Evolutionary conservation across 805 yeast species (phyloP), one percentile per base, ranked within the genome.

Genomic region (Helenozyma rhizophorensis): DNA sequence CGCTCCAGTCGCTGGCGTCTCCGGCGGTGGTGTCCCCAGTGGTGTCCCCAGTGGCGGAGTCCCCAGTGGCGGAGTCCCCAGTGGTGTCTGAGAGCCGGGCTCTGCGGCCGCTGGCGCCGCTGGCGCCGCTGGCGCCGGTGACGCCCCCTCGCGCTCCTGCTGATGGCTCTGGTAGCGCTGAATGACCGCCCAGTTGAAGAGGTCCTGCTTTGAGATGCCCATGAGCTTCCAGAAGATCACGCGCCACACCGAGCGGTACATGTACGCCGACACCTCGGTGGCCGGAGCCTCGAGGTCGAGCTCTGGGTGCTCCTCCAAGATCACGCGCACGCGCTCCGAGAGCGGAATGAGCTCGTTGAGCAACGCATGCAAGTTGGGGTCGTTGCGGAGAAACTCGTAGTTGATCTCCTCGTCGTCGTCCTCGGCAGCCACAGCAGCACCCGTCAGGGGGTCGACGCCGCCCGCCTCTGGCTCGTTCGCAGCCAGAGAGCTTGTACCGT

Each of bases 201-300:
- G 44, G 39, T 79, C 77, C 7, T 51, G 43, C 30, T 48, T 60
- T 3, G 68, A 46, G 22, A 80, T 63, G 1, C 83, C 82, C 80
- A 80, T 74, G 4, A 74, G 16, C 24, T 51, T 53, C 82, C 83
- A 79, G 50, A 74, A 74, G 0, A 70, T 11, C 39, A 44, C 46
- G 52, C 59, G 54, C 44, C 62, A 40, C 29, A 51, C 7, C 21
- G 41, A 36, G 12, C 59, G 50, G 51, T 53, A 63, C 39, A 51
- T 72, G 21, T 39, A 33, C 11, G 56, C 45, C 4, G 77, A 65
- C 4, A 54, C 41, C 18, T 56, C 58, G 19, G 50, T 60, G 0
- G 80, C 83, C 11, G 52, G 41, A 8, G 48, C 60, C 43, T 76
- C 80, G 12, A 77, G 40, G 27, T 70, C 60, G 8, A 60, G 56